A percentile compares a stretch with the other conserved stretches of the same genome.
phyloP scores from a whole-genome alignment of 2,329 filamentous ascomycete genomes.

The Stromatinia cepivora region DNA sequence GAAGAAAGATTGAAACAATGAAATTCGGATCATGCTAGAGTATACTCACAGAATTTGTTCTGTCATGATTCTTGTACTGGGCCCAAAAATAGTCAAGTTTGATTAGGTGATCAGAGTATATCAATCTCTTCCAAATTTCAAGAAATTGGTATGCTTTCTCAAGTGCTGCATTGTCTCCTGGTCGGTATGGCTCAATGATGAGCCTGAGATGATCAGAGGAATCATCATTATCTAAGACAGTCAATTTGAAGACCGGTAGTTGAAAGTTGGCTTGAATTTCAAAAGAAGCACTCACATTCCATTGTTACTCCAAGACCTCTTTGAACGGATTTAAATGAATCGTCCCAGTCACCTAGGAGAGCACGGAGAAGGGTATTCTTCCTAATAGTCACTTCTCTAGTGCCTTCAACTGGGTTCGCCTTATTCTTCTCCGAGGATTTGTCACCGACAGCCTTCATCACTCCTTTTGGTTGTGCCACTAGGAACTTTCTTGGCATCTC shows the following conservation, averaged over 20 bases:
- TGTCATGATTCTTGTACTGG: slow-evolving; percentile 10
- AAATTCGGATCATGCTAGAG: neutral
- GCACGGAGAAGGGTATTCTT: slow-evolving; percentile 8
- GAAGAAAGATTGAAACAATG: neutral
- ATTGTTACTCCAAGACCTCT: slow-evolving; percentile 15
- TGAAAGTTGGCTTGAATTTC: neutral
- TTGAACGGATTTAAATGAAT: neutral
- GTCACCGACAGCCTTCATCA: neutral
- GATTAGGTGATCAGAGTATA: slow-evolving; percentile 13
- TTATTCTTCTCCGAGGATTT: neutral
- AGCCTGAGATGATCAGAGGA: neutral
- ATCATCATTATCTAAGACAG: slow-evolving; percentile 1
- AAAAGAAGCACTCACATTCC: neutral
- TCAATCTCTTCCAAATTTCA: slow-evolving; percentile 13
- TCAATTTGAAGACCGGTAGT: neutral
- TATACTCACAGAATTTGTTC: neutral
- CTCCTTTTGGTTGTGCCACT: neutral
- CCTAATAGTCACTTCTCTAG: slow-evolving; percentile 6
- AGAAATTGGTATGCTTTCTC: slow-evolving; percentile 2
- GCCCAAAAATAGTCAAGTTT: slow-evolving; percentile 12
- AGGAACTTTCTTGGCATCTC: neutral
- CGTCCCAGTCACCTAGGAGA: slow-evolving; percentile 2
- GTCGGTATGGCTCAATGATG: slow-evolving; percentile 9
- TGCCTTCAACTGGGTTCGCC: neutral
- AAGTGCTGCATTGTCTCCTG: slow-evolving; percentile 2